Evolutionary conservation across 2,329 filamentous ascomycete genomes (phyloP).

Genomic region (Remersonia thermophila): DNA sequence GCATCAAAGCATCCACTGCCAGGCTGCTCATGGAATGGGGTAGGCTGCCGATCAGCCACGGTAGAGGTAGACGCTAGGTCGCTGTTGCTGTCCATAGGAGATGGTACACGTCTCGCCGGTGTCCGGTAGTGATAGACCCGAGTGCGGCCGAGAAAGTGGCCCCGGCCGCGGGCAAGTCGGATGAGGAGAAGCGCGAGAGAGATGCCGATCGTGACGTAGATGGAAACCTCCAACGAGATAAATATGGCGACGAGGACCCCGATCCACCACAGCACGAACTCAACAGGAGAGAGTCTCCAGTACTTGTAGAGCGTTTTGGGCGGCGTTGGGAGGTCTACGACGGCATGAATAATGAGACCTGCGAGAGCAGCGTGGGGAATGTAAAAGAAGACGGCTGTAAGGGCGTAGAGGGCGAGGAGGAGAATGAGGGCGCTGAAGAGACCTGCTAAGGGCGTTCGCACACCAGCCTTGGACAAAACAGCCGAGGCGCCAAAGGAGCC

Average conservation of each 20-base stretch:
- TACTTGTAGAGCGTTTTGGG: slow-evolving; percentile 73
- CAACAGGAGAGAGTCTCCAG: slow-evolving; percentile 72
- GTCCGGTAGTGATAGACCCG: slow-evolving; percentile 27
- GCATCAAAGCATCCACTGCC: neutral
- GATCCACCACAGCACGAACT: slow-evolving; percentile 74
- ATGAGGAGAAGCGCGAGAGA: slow-evolving; percentile 63
- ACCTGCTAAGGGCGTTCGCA: slow-evolving; percentile 75
- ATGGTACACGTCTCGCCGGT: slow-evolving; percentile 31
- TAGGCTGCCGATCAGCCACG: too few relatives aligned
- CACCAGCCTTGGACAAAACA: slow-evolving; percentile 89
- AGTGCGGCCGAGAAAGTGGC: slow-evolving; percentile 55
- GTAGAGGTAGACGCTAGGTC: neutral
- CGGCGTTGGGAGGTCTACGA: slow-evolving; percentile 73
- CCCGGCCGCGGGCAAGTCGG: slow-evolving; percentile 65
- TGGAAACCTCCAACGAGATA: slow-evolving; percentile 68
- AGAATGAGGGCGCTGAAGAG: slow-evolving; percentile 75
- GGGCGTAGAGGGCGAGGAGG: slow-evolving; percentile 69
- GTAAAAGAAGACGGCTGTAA: slow-evolving; percentile 77
- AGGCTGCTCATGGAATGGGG: too few relatives aligned
- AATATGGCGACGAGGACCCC: slow-evolving; percentile 79
- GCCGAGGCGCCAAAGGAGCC: slow-evolving; percentile 85
- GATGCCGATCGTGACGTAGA: slow-evolving; percentile 65
- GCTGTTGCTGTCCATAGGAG: slow-evolving; percentile 16
- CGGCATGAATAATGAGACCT: slow-evolving; percentile 82
- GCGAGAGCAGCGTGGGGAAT: slow-evolving; percentile 67